Conservation (phyloP, 345 rosid genomes). For the Melaleuca quinquenervia region DNA sequence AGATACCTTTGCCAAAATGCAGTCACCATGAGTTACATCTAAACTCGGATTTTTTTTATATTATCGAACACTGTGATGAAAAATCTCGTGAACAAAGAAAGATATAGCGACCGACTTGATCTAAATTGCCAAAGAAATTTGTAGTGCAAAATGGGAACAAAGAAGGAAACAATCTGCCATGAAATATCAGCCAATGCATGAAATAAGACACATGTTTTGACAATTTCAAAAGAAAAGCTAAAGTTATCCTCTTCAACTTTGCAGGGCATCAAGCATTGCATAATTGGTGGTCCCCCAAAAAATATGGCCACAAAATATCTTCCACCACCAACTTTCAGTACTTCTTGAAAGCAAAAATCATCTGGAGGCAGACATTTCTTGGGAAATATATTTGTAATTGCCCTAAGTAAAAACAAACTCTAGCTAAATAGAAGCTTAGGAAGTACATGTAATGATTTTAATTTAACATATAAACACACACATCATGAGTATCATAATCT, state of each 20-base stretch:
- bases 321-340: not conserved
- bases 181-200: not conserved
- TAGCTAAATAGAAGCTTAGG: not conserved
- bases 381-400: not conserved
- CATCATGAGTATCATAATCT: no score
- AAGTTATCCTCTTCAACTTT: not conserved
- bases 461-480: not conserved
- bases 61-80: not conserved
- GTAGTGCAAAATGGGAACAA: not conserved
- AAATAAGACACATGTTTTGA: not conserved
- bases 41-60: not conserved
- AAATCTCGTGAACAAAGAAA: not conserved
- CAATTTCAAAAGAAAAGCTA: not conserved
- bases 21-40: not conserved
- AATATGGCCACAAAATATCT: not conserved
- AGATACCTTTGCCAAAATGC: not conserved
- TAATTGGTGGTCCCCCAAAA: not conserved
- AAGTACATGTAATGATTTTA: not conserved
- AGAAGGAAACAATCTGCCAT: not conserved
- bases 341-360: not conserved
- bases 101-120: not conserved
- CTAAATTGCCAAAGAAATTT: not conserved
- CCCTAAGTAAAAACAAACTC: not conserved
- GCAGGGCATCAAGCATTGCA: not conserved
- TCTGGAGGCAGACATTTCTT: not conserved